phyloP scores from a whole-genome alignment of 139 green algal genomes.

The Yamagishiella unicocca region DNA sequence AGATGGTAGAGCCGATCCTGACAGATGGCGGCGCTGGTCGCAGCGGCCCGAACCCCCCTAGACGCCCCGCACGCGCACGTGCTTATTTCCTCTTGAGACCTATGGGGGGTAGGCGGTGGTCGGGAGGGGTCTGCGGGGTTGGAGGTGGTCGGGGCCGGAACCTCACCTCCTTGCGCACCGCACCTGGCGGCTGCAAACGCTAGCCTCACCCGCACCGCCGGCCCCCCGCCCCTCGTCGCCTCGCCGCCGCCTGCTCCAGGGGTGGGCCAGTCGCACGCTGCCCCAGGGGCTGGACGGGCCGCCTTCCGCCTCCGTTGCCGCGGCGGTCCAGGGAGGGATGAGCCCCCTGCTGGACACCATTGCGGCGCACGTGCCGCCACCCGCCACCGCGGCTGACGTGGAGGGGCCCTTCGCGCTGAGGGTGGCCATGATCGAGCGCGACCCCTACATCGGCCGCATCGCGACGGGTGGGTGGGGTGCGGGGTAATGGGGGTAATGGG shows the following conservation, averaged over 20 bases:
- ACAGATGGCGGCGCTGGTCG: too few relatives aligned
- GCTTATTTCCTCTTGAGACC: too few relatives aligned
- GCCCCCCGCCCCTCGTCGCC: too few relatives aligned
- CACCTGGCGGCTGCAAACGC: too few relatives aligned
- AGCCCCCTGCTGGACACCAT: constrained; percentile 86
- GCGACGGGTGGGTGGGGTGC: constrained; percentile 65
- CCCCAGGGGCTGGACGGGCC: background rate
- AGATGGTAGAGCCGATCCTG: too few relatives aligned
- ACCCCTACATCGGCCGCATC: constrained; percentile 86
- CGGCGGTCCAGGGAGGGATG: constrained; percentile 63
- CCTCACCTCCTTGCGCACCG: too few relatives aligned
- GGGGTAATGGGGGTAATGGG: background rate
- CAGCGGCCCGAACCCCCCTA: too few relatives aligned
- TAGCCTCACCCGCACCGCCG: too few relatives aligned
- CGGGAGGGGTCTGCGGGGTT: too few relatives aligned
- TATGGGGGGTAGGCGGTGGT: too few relatives aligned
- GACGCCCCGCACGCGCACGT: too few relatives aligned
- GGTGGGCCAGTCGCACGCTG: constrained; percentile 68
- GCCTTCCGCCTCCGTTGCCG: background rate
- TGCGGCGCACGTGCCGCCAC: constrained; percentile 77
- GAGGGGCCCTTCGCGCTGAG: constrained; percentile 78
- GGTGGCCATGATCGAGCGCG: constrained; percentile 89
- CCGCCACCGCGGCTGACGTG: constrained; percentile 47
- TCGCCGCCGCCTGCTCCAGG: constrained; percentile 47
- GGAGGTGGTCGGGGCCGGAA: too few relatives aligned